Base-by-base conservation (phyloP, 106 monocot species). In the Posidonia australis region DNA sequence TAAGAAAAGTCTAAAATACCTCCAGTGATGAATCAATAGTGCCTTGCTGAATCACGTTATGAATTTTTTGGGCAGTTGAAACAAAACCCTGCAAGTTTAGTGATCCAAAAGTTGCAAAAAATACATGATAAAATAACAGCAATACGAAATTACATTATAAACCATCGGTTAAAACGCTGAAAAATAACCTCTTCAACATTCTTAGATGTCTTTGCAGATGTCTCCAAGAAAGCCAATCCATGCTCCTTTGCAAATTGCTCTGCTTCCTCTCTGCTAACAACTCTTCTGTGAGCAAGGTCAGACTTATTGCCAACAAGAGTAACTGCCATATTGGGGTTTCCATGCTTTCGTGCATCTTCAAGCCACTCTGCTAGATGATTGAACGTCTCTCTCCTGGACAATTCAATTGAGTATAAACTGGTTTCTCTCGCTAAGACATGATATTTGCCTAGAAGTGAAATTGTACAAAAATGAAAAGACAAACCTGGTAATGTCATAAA, bases 401-500 rank as follows among this genome's bases (percentile, higher is more conserved):
- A 45, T 10, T 45, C 44, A 10, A 45, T 45, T 7, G 44, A 45
- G 44, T 45, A n/a, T n/a, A 45, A 7, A 0, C 44, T n/a, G n/a
- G n/a, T n/a, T n/a, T n/a, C n/a, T n/a, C n/a, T n/a, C n/a, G n/a
- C n/a, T n/a, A n/a, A n/a, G n/a, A n/a, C n/a, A n/a, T n/a, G n/a
- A n/a, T n/a, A n/a, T n/a, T n/a, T n/a, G n/a, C n/a, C n/a, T n/a
- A n/a, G n/a, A n/a, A n/a, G n/a, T n/a, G n/a, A n/a, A n/a, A n/a
- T n/a, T n/a, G n/a, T n/a, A 36, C 36, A 36, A 36, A 36, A 36
- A 36, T 36, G 44, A 5, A 58, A 60, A 43, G 17, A 52, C 42
- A 20, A 69, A 90, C 90, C 90, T 86, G 31, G 90, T 90, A 31
- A 90, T 90, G 57, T 89, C 88, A 70, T 89, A 89, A 5, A 89